Percentiles rank a stretch among this genome's conserved stretches.
Evolutionary conservation across 768 basidiomycete species (phyloP).

Genomic region (Scleroderma citrinum): DNA sequence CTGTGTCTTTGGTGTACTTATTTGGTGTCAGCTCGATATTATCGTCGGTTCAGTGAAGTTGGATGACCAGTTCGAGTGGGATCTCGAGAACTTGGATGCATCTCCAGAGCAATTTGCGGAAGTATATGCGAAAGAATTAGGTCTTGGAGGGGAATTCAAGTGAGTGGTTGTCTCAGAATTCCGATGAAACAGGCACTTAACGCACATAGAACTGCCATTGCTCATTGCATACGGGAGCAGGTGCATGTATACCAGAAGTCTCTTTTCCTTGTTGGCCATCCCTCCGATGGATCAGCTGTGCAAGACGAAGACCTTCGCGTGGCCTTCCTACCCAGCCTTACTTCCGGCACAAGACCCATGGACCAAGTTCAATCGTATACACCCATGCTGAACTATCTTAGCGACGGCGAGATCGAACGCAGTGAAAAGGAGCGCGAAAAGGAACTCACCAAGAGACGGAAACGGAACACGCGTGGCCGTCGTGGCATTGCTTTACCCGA

Average conservation of each 20-base stretch:
- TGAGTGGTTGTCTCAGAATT: slow-evolving; percentile 32
- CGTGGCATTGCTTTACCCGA: slow-evolving; percentile 84
- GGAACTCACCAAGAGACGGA: slow-evolving; percentile 79
- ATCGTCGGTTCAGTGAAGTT: slow-evolving; percentile 90
- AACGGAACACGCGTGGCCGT: slow-evolving; percentile 77
- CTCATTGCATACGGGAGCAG: slow-evolving; percentile 95
- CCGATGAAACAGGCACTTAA: slow-evolving; percentile 8
- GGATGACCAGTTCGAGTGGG: slow-evolving; percentile 98
- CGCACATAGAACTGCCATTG: slow-evolving; percentile 77
- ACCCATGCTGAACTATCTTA: slow-evolving; percentile 83
- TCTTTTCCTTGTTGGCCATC: slow-evolving; percentile 83
- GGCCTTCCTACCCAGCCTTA: slow-evolving; percentile 81
- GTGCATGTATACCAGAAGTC: slow-evolving; percentile 88
- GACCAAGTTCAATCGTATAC: slow-evolving; percentile 80
- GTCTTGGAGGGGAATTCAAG: slow-evolving; percentile 90
- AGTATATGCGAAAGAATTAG: slow-evolving; percentile 79
- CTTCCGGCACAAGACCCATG: slow-evolving; percentile 62
- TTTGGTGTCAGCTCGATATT: slow-evolving; percentile 72
- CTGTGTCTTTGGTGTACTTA: background rate
- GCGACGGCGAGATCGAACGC: slow-evolving; percentile 82
- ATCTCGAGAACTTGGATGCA: slow-evolving; percentile 71
- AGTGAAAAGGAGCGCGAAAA: slow-evolving; percentile 93
- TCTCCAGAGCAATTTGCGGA: slow-evolving; percentile 93
- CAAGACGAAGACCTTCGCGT: slow-evolving; percentile 89
- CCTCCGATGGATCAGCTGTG: slow-evolving; percentile 69